Base-by-base conservation (phyloP, 2,329 filamentous ascomycete species). In the Teratosphaeria gauchensis region DNA sequence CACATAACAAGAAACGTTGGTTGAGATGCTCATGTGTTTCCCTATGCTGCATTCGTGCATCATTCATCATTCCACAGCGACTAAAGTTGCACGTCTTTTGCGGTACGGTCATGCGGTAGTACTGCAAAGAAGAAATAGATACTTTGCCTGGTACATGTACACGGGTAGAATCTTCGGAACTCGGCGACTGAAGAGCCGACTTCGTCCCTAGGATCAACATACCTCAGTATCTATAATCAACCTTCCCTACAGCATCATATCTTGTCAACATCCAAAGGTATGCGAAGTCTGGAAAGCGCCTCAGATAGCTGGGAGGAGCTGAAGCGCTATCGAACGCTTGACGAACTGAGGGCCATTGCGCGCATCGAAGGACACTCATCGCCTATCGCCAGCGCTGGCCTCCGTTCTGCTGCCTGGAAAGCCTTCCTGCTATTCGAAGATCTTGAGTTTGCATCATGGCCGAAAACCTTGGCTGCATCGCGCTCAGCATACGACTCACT, bases 331-430 rank as follows among this genome's bases (percentile, higher is more conserved):
- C 54, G 58, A 19, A 58, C 66, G 16, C 61, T 73, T 30, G 58
- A 63, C 33, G 67, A 71, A 6, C 66, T 73, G 31, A 69, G 66
- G 51, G 63, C 66, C 35, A 66, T 67, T 11, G 67, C 71, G 8
- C 70, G 68, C 4, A 60, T 70, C 28, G 64, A 68, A 28, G 55
- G 53, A 24, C 59, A 61, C 52, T 55, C 57, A 16, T 65, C 64
- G 9, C 56, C 59, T 42, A 64, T 62, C 28, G 63, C 62, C 28
- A 64, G 55, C 46, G 58, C 58, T 31, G 90, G 90, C 14, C 83
- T 91, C 63, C 85, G 92, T 58, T 96, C 92, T 2, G 82, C 95
- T 42, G 95, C 88, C 74, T 97, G 92, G 92, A 96, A 96, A 84
- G 83, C 84, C 42, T 95, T 96, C 72, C 78, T 96, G 53, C 78